Percentiles rank a stretch among this genome's conserved stretches.
These are phyloP conservation scores for Papiliotrema flavescens DNA, from an alignment of 1,284 basidiomycete species.

Conservation along the genomic window DNA sequence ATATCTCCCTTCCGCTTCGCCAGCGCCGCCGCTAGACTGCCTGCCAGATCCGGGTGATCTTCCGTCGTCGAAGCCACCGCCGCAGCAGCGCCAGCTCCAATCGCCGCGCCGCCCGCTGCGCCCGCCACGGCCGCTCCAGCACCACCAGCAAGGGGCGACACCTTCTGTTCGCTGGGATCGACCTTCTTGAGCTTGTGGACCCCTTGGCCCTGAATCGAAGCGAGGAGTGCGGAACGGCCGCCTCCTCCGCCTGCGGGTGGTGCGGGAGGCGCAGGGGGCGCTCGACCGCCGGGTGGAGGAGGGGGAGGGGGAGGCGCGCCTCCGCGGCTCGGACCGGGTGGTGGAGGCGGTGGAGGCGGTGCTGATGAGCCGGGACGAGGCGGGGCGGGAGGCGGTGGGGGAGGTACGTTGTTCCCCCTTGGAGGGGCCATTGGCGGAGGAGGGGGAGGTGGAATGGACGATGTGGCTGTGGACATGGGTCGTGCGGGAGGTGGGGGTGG, in stretches of 20 bases:
- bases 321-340: slow-evolving; percentile 26
- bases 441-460: slow-evolving; percentile 47
- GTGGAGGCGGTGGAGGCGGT: slow-evolving; percentile 35
- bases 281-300: slow-evolving; percentile 56
- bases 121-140: slow-evolving; percentile 51
- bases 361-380: slow-evolving; percentile 9
- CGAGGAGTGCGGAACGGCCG: slow-evolving; percentile 61
- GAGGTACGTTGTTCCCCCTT: slow-evolving; percentile 16
- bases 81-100: slow-evolving; percentile 17
- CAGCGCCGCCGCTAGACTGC: slow-evolving; percentile 64
- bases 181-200: slow-evolving; percentile 71
- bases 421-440: slow-evolving; percentile 40
- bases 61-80: slow-evolving; percentile 16
- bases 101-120: slow-evolving; percentile 45
- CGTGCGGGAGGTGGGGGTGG: slow-evolving; percentile 50
- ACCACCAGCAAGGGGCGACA: slow-evolving; percentile 52
- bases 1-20: slow-evolving; percentile 81
- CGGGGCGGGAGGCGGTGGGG: slow-evolving; percentile 26
- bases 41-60: slow-evolving; percentile 58
- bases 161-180: slow-evolving; percentile 31
- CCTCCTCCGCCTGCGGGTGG: slow-evolving; percentile 31
- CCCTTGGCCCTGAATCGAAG: slow-evolving; percentile 65
- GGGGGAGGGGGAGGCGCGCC: slow-evolving; percentile 50
- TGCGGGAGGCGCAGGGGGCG: slow-evolving; percentile 52
- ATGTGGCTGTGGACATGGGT: slow-evolving; percentile 47